Evolutionary conservation across 2,329 filamentous ascomycete genomes (phyloP), one percentile per base, ranked within the genome.

Genomic region (Fusarium succisae): DNA sequence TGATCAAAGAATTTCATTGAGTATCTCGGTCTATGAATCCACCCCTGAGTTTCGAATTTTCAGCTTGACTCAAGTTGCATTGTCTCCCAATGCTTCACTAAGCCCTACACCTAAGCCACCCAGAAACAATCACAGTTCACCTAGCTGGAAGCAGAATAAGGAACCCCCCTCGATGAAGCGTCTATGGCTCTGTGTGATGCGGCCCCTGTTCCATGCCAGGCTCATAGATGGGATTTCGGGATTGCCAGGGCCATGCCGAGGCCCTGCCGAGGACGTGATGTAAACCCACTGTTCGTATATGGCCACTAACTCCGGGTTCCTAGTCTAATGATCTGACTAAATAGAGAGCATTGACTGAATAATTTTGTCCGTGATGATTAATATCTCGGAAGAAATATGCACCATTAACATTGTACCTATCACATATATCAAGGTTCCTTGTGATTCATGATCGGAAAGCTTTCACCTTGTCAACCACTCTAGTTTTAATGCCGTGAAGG

Each of bases 311-410:
- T 47, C 8, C 1, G 0, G 8, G 1, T 7, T 18, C 2, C 22
- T n/a, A 2, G 3, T 14, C 3, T 14, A 24, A 13, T 9, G 15
- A 4, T 30, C 1, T 18, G 0, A 13, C 7, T n/a, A 1, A 28
- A 9, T 7, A 1, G 0, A n/a, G 4, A 12, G 28, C 3, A 8
- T 12, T 3, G 3, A 30, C 1, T n/a, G 1, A 6, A 9, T 9
- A 6, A 17, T 1, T 6, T 11, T 18, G 7, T 32, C 5, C 0
- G n/a, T 32, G 3, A 0, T 3, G 7, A 17, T 18, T 3, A 3
- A 30, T 4, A 9, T 18, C 2, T 8, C 1, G 11, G 22, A 22
- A 22, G 47, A 50, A n/a, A 8, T 18, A 24, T 24, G 6, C 28
- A 5, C 6, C 8, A 0, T 14, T 14, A 6, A 2, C 11, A 24